Base-by-base conservation (phyloP, 352 stramenopile species). In the Globisporangium rhizosaccharum region DNA sequence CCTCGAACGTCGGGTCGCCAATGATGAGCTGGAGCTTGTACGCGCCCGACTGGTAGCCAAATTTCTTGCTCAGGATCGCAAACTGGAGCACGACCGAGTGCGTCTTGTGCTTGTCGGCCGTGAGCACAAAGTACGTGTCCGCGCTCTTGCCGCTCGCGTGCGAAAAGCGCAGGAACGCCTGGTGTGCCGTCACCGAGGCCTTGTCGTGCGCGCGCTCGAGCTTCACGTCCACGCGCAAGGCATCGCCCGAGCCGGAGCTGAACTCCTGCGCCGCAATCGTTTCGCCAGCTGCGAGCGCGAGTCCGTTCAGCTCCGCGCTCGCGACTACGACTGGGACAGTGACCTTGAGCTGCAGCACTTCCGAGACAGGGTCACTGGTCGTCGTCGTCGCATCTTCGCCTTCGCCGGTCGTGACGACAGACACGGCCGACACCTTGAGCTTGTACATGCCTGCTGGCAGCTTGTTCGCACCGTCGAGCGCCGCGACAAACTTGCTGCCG, bases 91-190 rank as follows among this genome's bases (percentile, higher is more conserved):
- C 62, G 5, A 62, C 65, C 36, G 70, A 64, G 51, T 86, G 78
- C 26, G 52, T 72, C 58, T 73, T 72, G 10, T 56, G 25, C 42
- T 63, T 56, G 39, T 90, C 70, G 2, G 69, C 57, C 14, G 73
- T 74, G 23, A 94, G 71, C 56, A 87, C 73, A 67, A 94, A 92
- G 70, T 89, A 90, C 49, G 82, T 82, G 39, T 88, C 67, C 8
- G 66, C 79, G 30, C 30, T 56, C 61, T 88, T 75, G 41, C 81
- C 66, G 23, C 63, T 66, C 12, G 28, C 37, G 59, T 92, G 75
- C 48, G 70, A 84, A 63, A 94, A 92, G 55, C 68, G 82, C 20
- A 94, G 64, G 65, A 94, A 88, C 18, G 80, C 82, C 61, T 92
- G 85, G 60, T 94, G 85, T n/a, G 82, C 76, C 2, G 63, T 55